Evolutionary conservation across 2,329 filamentous ascomycete genomes (phyloP).

Genomic region (Penicillium nordicum): DNA sequence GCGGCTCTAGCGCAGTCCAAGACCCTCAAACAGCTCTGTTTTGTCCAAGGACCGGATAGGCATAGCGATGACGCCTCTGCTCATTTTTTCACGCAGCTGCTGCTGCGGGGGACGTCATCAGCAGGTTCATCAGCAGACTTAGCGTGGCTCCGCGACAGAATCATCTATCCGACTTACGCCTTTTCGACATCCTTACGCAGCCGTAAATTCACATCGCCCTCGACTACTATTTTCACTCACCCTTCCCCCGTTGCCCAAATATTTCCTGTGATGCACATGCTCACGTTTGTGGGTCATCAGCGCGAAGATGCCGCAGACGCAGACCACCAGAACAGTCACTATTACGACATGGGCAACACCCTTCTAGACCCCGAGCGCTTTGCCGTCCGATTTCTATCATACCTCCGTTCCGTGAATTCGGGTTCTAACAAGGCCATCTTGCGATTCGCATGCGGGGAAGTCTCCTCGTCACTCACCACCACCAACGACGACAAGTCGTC

Average conservation of each 20-base stretch:
- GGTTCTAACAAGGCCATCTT: slow-evolving; percentile 15
- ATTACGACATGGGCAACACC: slow-evolving; percentile 7
- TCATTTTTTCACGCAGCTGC: slow-evolving; percentile 9
- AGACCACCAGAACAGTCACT: no score
- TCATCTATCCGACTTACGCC: no score
- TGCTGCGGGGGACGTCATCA: no score
- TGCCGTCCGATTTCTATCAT: slow-evolving; percentile 12
- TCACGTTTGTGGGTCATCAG: no score
- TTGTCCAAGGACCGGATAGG: slow-evolving; percentile 9
- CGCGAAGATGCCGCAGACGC: no score
- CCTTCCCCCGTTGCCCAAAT: no score
- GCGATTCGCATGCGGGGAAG: slow-evolving; percentile 8
- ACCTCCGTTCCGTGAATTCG: slow-evolving; percentile 8
- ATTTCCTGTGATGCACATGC: no score
- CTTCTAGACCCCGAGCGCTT: slow-evolving; percentile 7
- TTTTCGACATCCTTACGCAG: no score
- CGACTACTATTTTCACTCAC: no score
- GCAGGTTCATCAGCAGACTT: no score
- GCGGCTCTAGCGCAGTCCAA: slow-evolving; percentile 8
- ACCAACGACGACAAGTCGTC: neutral
- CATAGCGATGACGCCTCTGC: slow-evolving; percentile 11
- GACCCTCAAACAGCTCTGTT: slow-evolving; percentile 11
- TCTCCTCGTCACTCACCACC: slow-evolving; percentile 5
- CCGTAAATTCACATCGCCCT: no score
- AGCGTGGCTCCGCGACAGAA: no score